A percentile compares a stretch with the other conserved stretches of the same genome.
phyloP scores from a whole-genome alignment of 352 stramenopile genomes.

The Globisporangium echinulatum region DNA sequence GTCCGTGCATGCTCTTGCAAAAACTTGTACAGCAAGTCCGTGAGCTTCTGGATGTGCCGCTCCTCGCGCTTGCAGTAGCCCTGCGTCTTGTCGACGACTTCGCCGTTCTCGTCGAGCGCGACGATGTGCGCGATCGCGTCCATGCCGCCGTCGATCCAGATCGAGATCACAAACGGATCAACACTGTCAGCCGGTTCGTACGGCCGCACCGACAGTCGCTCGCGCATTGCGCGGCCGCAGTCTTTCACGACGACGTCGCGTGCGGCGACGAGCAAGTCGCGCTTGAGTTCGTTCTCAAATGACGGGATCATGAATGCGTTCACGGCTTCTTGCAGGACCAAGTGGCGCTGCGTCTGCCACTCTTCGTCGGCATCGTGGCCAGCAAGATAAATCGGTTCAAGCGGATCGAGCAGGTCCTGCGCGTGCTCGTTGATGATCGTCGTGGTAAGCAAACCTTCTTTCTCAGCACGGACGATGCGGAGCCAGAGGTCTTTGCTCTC shows the following conservation, averaged over 20 bases:
- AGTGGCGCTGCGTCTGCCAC: constrained; percentile 79
- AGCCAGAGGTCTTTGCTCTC: constrained; percentile 73
- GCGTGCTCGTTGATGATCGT: constrained; percentile 77
- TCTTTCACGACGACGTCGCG: constrained; percentile 72
- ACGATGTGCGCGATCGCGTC: constrained; percentile 82
- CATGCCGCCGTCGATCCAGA: constrained; percentile 78
- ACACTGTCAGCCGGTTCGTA: constrained; percentile 73
- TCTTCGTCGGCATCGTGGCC: constrained; percentile 63
- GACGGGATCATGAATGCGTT: constrained; percentile 79
- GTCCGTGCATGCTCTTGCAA: constrained; percentile 75
- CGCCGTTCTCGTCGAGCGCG: constrained; percentile 79
- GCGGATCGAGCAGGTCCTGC: constrained; percentile 76
- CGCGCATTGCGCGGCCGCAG: constrained; percentile 59
- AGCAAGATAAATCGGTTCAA: constrained; percentile 67
- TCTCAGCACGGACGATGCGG: constrained; percentile 69
- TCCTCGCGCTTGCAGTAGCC: constrained; percentile 76
- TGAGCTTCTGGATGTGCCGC: constrained; percentile 66
- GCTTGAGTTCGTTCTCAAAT: constrained; percentile 83
- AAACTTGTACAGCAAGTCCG: constrained; percentile 75
- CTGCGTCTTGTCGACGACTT: constrained; percentile 83
- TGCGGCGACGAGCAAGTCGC: constrained; percentile 64
- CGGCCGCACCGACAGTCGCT: constrained; percentile 63
- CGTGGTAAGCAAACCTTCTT: constrained; percentile 76
- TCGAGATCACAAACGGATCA: constrained; percentile 81
- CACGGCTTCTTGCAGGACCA: constrained; percentile 80